These are phyloP conservation scores for Phaeotremella fagi DNA, from an alignment of 768 basidiomycete genomes.

Conservation along the genomic window DNA sequence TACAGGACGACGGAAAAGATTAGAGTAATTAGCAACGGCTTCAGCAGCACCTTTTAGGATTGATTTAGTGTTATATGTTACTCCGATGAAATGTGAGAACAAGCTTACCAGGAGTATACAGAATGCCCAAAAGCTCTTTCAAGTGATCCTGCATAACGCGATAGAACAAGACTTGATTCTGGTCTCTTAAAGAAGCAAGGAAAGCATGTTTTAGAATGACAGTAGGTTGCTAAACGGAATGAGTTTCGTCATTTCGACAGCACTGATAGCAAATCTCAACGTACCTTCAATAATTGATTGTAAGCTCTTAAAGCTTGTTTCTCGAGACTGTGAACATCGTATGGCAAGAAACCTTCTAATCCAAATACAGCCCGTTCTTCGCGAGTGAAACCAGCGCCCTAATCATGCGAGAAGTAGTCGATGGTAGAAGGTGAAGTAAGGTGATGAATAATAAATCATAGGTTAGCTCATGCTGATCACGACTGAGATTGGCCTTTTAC, in stretches of 20 bases:
- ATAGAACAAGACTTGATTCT: conserved; percentile 68
- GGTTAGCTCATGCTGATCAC: too few relatives aligned
- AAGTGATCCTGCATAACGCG: conserved; percentile 61
- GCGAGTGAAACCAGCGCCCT: conserved; percentile 68
- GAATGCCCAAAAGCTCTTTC: conserved; percentile 63
- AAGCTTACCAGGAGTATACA: conserved; percentile 74
- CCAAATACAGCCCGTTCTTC: conserved; percentile 69
- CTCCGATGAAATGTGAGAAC: neutral
- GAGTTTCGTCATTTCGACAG: neutral
- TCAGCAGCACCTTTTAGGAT: conserved; percentile 53
- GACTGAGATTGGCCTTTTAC: too few relatives aligned
- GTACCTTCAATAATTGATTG: conserved; percentile 53
- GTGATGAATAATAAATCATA: too few relatives aligned
- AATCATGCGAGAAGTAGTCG: neutral
- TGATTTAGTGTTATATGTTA: neutral
- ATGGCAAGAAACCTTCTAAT: conserved; percentile 51
- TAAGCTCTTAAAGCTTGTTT: conserved; percentile 64
- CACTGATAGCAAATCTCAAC: conserved; percentile 1
- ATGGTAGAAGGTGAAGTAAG: neutral
- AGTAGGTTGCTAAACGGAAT: conserved; percentile 44
- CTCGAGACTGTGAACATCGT: conserved; percentile 46
- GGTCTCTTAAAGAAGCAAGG: conserved; percentile 46
- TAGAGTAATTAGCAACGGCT: conserved; percentile 76
- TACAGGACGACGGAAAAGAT: conserved; percentile 69
- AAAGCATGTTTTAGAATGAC: conserved; percentile 70